Base-by-base conservation (phyloP, 495 filamentous ascomycete species). In the Annulohypoxylon stygium region DNA sequence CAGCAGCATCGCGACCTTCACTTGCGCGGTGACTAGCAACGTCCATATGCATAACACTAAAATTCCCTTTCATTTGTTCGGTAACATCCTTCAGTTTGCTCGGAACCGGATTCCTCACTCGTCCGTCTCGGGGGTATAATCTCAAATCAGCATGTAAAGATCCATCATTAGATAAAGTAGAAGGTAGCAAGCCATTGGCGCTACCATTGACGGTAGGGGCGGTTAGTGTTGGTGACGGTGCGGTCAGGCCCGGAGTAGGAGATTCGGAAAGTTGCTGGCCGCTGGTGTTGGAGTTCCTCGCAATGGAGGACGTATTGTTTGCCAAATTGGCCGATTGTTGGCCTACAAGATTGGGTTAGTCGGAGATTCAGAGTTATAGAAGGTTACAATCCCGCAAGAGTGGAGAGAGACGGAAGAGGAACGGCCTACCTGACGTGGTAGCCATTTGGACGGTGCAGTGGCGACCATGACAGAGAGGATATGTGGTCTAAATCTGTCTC, bases 11-110 rank as follows among this genome's bases (percentile, higher is more conserved):
- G 57, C 85, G 83, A 12, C 83, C 67, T 78, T 81, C 39, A 74
- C 79, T 75, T 82, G 84, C 61, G 65, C 75, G 78, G 62, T 80
- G 80, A 60, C 82, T 84, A 3, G 78, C 79, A 25, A 87, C 81
- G 23, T 85, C 86, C 81, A 89, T 87, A 55, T 86, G 86, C 85
- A 88, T 87, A 26, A 89, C 86, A 10, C 82, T 81, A 71, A 89
- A 89, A 69, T 88, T 88, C 5, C 86, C 86, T 63, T 87, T 85
- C 73, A 86, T 87, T 18, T 82, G 80, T 64, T 88, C 86, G n/a
- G 84, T 88, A 59, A 86, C 86, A 45, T 86, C 86, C 70, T 88
- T 88, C 43, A 88, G 75, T 65, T 88, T 87, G 74, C 86, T 87
- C 1, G 87, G 86, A 1, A 88, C 85, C 5, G 86, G 86, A 65